Base-by-base conservation (phyloP, 768 basidiomycete species). In the Podaxis mareebaensis region DNA sequence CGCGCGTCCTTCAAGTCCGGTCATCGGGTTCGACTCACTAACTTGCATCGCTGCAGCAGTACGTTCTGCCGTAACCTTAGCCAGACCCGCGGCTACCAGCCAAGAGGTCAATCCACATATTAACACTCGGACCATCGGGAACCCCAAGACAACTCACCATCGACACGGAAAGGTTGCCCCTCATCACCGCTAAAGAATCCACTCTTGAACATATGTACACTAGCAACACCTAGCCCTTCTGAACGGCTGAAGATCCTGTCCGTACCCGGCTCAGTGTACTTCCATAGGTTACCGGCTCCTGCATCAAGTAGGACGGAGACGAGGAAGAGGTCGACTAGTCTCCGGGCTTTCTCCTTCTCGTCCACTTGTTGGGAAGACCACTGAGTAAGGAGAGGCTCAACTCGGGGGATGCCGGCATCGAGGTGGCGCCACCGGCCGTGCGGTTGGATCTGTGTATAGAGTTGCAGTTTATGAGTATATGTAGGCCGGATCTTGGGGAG, bases 301-400 rank as follows among this genome's bases (percentile, higher is more conserved):
- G 96, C 96, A 69, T 99, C 96, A 39, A 99, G 86, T 13, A 99
- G 82, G 7, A 99, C 96, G 11, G 94, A 95, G 33, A 93, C 91
- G 24, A 90, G 78, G 77, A 95, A 96, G 44, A 97, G 85, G 76
- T 99, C 96, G 72, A 99, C 81, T 38, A 94, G 80, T 1, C 94
- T 84, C 63, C 87, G 85, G 57, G 87, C 83, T 48, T 84, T 82
- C 69, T 95, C 89, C 58, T 79, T 84, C 1, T 70, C 63, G 67
- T 84, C 81, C 4, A 83, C 77, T 3, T 77, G 61, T 0, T 76
- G 71, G 0, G 77, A 65, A 0, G 77, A 74, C 92, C 92, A 93
- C 46, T 79, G 75, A 0, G 73, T 69, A 20, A 92, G 73, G 52
- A 95, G 82, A 49, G 93, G 89, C 28, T 83, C 77, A 1, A 78